Conservation (phyloP, 345 rosid genomes). For the Limnanthes douglasii region DNA sequence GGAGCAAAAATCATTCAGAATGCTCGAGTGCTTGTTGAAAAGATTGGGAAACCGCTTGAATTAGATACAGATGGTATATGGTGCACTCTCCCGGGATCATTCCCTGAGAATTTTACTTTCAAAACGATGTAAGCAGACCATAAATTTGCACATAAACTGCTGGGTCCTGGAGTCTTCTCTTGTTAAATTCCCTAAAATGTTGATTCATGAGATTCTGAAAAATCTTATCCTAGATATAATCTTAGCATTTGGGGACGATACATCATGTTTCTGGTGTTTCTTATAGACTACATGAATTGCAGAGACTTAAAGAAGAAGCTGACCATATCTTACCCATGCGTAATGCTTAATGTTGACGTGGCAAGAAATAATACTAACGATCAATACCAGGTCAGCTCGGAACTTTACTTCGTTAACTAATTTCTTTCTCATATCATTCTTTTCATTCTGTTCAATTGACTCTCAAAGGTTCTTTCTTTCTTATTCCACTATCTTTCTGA, state of each 20-base stretch:
- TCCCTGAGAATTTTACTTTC: constrained; percentile 92
- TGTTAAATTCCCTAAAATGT: neutral
- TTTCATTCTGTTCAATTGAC: constrained; percentile 5
- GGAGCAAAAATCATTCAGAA: constrained; percentile 98
- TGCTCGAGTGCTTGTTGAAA: constrained; percentile 84
- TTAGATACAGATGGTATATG: constrained; percentile 98
- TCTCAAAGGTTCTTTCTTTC: constrained; percentile 9
- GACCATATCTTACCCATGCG: constrained; percentile 92
- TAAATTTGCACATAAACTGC: no score
- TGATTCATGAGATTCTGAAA: neutral
- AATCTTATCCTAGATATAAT: constrained; percentile 3
- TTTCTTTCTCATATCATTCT: neutral
- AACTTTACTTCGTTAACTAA: constrained; percentile 1
- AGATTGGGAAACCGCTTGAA: constrained; percentile 97
- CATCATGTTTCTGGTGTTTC: no score
- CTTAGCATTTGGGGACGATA: no score
- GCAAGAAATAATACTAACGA: constrained; percentile 89
- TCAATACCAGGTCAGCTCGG: constrained; percentile 67
- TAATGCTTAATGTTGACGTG: constrained; percentile 94
- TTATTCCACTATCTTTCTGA: constrained; percentile 7
- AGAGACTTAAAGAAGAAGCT: constrained; percentile 77
- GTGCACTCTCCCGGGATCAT: constrained; percentile 92
- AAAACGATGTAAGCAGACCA: constrained; percentile 89
- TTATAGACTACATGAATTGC: constrained; percentile 13
- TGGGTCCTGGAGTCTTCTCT: no score